phyloP scores from a whole-genome alignment of 768 basidiomycete genomes.

The Cystobasidium ongulense region DNA sequence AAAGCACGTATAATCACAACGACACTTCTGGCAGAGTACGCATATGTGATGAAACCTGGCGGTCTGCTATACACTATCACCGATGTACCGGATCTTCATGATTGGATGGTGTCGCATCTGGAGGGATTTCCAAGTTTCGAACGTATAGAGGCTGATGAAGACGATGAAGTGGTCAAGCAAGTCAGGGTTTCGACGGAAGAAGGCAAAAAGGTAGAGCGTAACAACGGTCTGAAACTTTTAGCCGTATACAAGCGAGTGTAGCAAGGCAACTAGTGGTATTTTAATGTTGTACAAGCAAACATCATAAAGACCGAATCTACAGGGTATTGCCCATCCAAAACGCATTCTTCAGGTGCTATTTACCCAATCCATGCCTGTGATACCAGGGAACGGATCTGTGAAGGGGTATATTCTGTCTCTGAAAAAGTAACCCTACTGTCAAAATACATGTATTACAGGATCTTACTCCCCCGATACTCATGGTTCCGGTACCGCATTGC shows the following conservation, averaged over 20 bases:
- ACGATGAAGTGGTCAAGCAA: conserved; percentile 45
- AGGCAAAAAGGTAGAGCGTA: conserved; percentile 91
- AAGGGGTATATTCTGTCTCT: no score
- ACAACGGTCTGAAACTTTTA: conserved; percentile 80
- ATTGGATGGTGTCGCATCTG: conserved; percentile 92
- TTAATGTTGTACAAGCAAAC: neutral
- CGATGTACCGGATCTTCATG: conserved; percentile 84
- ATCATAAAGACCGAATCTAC: no score
- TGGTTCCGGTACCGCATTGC: no score
- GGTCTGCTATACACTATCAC: conserved; percentile 97
- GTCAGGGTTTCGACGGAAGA: conserved; percentile 83
- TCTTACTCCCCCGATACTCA: no score
- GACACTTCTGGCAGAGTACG: conserved; percentile 94
- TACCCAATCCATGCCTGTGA: no score
- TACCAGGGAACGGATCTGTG: no score
- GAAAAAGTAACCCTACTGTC: no score
- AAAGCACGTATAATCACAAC: conserved; percentile 63
- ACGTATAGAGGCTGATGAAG: conserved; percentile 61
- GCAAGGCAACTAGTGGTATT: neutral
- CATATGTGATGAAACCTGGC: conserved; percentile 82
- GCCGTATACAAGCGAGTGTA: conserved; percentile 72
- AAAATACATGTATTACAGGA: no score
- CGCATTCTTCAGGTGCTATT: no score
- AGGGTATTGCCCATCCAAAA: no score
- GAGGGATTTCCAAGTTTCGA: conserved; percentile 79